These are phyloP conservation scores for Saturnispora saitoi DNA, from an alignment of 805 yeast species.

Conservation along the genomic window DNA sequence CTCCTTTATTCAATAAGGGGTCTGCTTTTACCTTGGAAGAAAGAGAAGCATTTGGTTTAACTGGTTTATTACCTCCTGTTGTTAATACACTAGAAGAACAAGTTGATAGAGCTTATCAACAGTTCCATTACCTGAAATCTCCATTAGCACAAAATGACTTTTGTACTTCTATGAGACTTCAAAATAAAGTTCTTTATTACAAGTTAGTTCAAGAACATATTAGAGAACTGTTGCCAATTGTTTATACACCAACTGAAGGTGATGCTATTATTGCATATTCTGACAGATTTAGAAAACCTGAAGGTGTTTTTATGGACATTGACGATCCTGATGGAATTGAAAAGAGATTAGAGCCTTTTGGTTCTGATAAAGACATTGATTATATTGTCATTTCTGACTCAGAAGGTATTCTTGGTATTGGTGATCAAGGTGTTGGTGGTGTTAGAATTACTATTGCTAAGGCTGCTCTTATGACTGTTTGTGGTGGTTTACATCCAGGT, in stretches of 20 bases:
- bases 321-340: slow-evolving; percentile 74
- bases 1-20: slow-evolving; percentile 88
- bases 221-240: slow-evolving; percentile 77
- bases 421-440: slow-evolving; percentile 98
- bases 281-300: slow-evolving; percentile 87
- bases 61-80: slow-evolving; percentile 77
- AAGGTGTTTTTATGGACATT: slow-evolving; percentile 88
- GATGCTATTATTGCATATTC: slow-evolving; percentile 94
- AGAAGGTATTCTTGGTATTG: slow-evolving; percentile 94
- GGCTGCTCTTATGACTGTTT: slow-evolving; percentile 88
- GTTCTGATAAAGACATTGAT: slow-evolving; percentile 84
- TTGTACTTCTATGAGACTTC: slow-evolving; percentile 84
- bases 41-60: slow-evolving; percentile 68
- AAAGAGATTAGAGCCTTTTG: slow-evolving; percentile 64
- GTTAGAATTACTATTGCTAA: slow-evolving; percentile 88
- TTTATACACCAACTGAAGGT: slow-evolving; percentile 90
- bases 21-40: slow-evolving; percentile 89
- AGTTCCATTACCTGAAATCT: slow-evolving; percentile 66
- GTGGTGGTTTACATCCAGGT: slow-evolving; percentile 96
- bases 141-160: slow-evolving; percentile 92
- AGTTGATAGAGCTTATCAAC: slow-evolving; percentile 85
- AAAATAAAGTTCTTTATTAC: slow-evolving; percentile 83
- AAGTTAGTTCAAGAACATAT: slow-evolving; percentile 83
- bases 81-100: slow-evolving; percentile 83
- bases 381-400: slow-evolving; percentile 93